Base-by-base conservation (phyloP, 148 eudicot genomes). In the Camellia sinensis region DNA sequence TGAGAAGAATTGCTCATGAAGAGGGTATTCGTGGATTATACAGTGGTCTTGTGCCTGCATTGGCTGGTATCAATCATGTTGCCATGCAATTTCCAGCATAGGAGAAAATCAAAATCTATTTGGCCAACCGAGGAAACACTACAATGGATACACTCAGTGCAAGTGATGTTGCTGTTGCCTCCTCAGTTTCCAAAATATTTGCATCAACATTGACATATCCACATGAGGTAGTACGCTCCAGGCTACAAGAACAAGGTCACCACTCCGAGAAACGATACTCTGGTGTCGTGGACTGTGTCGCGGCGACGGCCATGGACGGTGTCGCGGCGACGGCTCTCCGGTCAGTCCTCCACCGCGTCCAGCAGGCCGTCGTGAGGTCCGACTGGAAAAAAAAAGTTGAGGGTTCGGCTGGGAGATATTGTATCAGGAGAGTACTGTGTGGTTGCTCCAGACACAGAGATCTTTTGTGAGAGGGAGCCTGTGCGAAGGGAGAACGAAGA, bases 201-300 rank as follows among this genome's bases (percentile, higher is more conserved):
- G 99, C 99, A n/a, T 94, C 99, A 6, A 87, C 99, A 67, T 83
- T 96, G 89, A 94, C 99, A 43, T 96, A 96, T 87, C 99, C 99
- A 40, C 99, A 96, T 50, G 99, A 96, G 99, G 99, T 96, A 73
- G 95, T 94, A 59, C 89, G 99, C n/a, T 91, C 98, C 75, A 88
- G 98, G 85, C 91, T 96, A 77, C 99, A 96, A 85, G 99, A 92
- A 73, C 99, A 96, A 88, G 99, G 97, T 77, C 92, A 87, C 85
- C 98, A 91, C 81, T 87, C 95, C 2, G 97, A 91, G 76, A 96
- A 91, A 83, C 89, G 92, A 57, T 92, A 94, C 79, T 79, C 86
- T 7, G 99, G 99, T 22, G 92, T 90, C 22, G 56, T 82, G 5
- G 98, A 96, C 83, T 96, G 99, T n/a, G n/a, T n/a, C n/a, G n/a